Conservation (phyloP, 169 alveolate genomes). For the Plasmodium coatneyi region DNA sequence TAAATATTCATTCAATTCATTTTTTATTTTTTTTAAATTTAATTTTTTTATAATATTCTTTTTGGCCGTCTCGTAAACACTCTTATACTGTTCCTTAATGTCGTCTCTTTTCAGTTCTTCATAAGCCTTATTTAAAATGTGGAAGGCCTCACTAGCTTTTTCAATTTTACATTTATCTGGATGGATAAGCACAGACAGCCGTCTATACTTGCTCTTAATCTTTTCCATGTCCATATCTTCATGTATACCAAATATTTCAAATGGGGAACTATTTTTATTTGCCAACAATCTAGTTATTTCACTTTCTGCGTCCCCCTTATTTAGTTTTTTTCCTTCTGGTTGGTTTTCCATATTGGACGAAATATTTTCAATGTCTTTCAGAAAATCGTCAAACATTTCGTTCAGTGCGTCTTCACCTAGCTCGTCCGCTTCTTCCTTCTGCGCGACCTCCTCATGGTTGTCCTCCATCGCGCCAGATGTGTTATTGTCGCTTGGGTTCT, state of each 20-base stretch:
- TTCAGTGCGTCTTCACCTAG: slow-evolving; percentile 26
- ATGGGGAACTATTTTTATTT: slow-evolving; percentile 61
- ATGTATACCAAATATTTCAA: slow-evolving; percentile 65
- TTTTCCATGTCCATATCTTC: slow-evolving; percentile 64
- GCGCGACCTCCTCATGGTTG: not conserved
- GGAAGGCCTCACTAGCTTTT: slow-evolving; percentile 92
- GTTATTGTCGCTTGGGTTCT: not conserved
- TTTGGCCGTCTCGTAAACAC: slow-evolving; percentile 86
- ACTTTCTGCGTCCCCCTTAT: slow-evolving; percentile 51
- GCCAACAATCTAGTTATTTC: slow-evolving; percentile 62
- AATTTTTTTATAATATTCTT: slow-evolving; percentile 82
- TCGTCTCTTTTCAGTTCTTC: slow-evolving; percentile 87
- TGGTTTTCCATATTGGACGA: slow-evolving; percentile 10
- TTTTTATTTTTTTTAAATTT: slow-evolving; percentile 79
- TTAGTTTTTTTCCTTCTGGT: slow-evolving; percentile 15
- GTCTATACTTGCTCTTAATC: slow-evolving; percentile 79
- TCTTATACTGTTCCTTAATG: slow-evolving; percentile 83
- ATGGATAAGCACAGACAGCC: slow-evolving; percentile 89
- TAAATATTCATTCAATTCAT: slow-evolving; percentile 64
- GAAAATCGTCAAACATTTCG: slow-evolving; percentile 49
- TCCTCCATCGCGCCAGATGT: not conserved
- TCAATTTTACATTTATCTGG: slow-evolving; percentile 93
- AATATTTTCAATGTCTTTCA: slow-evolving; percentile 62
- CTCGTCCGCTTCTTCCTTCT: not conserved
- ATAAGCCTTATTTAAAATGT: slow-evolving; percentile 86